Evolutionary conservation across 768 basidiomycete genomes (phyloP), one percentile per base, ranked within the genome.

Genomic region (Pholiota conissans): DNA sequence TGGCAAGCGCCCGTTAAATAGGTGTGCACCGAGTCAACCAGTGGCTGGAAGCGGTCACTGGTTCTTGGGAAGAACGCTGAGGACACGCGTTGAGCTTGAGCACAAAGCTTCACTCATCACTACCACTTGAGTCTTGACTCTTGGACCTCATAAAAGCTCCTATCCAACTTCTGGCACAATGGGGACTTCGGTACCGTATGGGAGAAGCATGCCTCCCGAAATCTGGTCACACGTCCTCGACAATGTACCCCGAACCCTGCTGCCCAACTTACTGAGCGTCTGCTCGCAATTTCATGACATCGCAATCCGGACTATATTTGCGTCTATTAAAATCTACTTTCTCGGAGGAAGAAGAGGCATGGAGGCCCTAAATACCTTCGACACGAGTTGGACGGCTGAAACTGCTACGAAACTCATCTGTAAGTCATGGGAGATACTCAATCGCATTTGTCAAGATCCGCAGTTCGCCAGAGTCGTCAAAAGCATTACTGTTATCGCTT

Each of bases 371-470:
- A 73, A 74, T 57, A 71, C 73, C 32, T 57, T 62, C 22, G 60
- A 69, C 32, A 42, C 63, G 10, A 59, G 66, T 7, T 72, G 72
- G 58, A 64, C 68, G 16, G 60, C 67, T 13, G 69, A 73, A 46
- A 63, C 65, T 11, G 64, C 73, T 13, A 55, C 58, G 29, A 69
- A 64, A 45, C 58, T 75, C n/a, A 71, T 74, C 65, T 58, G 67
- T 55, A 72, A 66, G 20, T 76, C 76, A 7, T 79, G 74, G 73
- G 76, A 75, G 54, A 65, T 76, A 28, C 71, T 77, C 40, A 67
- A 73, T 40, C 70, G 69, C 49, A 77, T 77, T 46, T 64, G 66
- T 49, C 63, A 66, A 30, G 71, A 74, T 28, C 67, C 69, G 9
- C 53, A 54, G 13, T 77, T 79, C 54, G 76, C 74, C 37, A 66